Evolutionary conservation across 2,329 filamentous ascomycete species (phyloP).

Genomic region (Parastagonospora avenae): DNA sequence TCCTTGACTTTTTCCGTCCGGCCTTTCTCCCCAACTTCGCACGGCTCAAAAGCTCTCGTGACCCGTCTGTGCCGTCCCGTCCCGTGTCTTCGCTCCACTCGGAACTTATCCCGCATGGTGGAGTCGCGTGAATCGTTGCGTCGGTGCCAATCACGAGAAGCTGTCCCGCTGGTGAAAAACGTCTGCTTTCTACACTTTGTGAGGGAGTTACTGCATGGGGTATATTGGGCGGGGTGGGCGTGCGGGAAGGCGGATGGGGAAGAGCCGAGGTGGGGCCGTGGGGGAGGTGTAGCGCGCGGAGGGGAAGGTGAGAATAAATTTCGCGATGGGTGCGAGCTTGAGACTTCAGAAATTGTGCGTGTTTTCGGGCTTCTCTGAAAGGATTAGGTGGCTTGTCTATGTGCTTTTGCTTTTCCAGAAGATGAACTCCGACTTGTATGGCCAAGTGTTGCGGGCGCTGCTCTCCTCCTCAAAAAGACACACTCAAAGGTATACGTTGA

Average conservation of each 20-base stretch:
- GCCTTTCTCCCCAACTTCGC: not conserved
- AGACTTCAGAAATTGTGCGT: too few relatives aligned
- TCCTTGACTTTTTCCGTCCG: not conserved
- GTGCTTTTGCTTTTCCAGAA: too few relatives aligned
- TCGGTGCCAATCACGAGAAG: conserved; percentile 4
- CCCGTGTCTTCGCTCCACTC: conserved; percentile 1
- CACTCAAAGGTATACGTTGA: too few relatives aligned
- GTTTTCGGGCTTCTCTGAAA: too few relatives aligned
- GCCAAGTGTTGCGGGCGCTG: too few relatives aligned
- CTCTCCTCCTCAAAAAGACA: too few relatives aligned
- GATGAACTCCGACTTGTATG: too few relatives aligned
- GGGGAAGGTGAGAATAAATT: too few relatives aligned
- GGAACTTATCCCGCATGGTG: not conserved
- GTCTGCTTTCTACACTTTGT: conserved; percentile 5
- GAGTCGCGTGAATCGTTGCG: not conserved
- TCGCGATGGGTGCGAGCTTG: too few relatives aligned
- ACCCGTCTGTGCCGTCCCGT: not conserved
- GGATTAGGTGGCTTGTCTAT: too few relatives aligned
- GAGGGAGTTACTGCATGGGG: conserved; percentile 1
- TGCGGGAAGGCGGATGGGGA: not conserved
- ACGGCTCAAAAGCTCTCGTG: not conserved
- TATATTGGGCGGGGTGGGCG: not conserved
- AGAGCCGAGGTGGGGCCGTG: too few relatives aligned
- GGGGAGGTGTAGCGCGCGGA: too few relatives aligned
- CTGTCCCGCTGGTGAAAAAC: conserved; percentile 10